Evolutionary conservation across 306 rosid species (phyloP).

Genomic region (Cucurbita moschata): DNA sequence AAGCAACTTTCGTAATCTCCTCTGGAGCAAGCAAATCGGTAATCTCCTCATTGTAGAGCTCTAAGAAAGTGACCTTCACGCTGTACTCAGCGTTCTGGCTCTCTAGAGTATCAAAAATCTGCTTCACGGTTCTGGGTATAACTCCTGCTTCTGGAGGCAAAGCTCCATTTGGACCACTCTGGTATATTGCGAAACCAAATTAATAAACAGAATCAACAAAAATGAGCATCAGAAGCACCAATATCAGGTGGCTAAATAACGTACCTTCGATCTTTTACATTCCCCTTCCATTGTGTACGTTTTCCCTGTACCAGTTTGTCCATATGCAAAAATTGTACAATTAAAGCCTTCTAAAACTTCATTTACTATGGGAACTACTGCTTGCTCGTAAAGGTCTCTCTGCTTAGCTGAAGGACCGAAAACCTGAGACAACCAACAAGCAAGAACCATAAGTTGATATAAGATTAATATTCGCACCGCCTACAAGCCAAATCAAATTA

Average conservation of each 20-base stretch:
- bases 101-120: constrained; percentile 89
- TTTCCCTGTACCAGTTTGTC: constrained; percentile 93
- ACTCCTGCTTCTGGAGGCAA: constrained; percentile 86
- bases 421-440: constrained; percentile 28
- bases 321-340: constrained; percentile 87
- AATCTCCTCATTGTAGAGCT: constrained; percentile 83
- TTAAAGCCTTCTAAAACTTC: constrained; percentile 88
- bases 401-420: constrained; percentile 85
- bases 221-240: neutral
- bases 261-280: constrained; percentile 78
- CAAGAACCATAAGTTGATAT: neutral
- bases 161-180: constrained; percentile 86
- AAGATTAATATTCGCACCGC: neutral
- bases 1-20: constrained; percentile 45
- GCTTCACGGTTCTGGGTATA: constrained; percentile 86
- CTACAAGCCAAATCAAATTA: neutral
- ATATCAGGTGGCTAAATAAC: neutral
- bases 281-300: constrained; percentile 96
- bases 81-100: constrained; percentile 84
- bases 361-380: constrained; percentile 68
- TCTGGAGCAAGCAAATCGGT: constrained; percentile 94
- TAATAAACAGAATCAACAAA: neutral
- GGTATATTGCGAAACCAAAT: neutral
- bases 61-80: constrained; percentile 82
- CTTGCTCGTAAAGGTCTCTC: constrained; percentile 73